Conservation (phyloP, 768 basidiomycete genomes). For the Suillus plorans region DNA sequence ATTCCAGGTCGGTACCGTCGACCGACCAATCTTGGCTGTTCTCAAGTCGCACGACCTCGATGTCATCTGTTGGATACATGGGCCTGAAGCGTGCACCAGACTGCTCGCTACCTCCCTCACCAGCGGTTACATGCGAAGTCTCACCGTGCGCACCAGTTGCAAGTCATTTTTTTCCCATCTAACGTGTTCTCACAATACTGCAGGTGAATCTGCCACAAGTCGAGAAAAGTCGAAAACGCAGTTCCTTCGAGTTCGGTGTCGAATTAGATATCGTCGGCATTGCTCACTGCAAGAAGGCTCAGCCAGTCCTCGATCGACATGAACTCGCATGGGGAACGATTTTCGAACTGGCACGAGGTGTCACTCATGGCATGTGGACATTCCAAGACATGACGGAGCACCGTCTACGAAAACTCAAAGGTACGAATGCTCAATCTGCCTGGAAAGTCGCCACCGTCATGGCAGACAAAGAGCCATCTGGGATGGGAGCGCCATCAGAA, state of each 20-base stretch:
- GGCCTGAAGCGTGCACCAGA: slow-evolving; percentile 1
- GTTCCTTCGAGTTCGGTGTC: neutral
- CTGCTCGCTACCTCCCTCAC: neutral
- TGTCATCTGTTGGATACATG: slow-evolving; percentile 1
- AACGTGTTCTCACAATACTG: neutral
- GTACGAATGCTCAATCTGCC: slow-evolving; percentile 32
- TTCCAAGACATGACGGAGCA: no score
- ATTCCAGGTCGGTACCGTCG: neutral
- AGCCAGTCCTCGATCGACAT: slow-evolving; percentile 30
- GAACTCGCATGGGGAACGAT: slow-evolving; percentile 41
- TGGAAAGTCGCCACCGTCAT: slow-evolving; percentile 28
- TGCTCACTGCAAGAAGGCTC: slow-evolving; percentile 29
- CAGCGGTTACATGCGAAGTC: neutral
- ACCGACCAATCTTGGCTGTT: neutral
- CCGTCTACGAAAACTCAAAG: slow-evolving; percentile 7
- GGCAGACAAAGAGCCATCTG: slow-evolving; percentile 7
- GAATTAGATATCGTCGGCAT: slow-evolving; percentile 20
- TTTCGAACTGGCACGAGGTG: slow-evolving; percentile 47
- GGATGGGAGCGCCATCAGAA: slow-evolving; percentile 12
- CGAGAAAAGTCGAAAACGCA: no score
- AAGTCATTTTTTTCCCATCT: neutral
- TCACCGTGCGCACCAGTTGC: neutral
- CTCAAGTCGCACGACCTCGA: slow-evolving; percentile 3
- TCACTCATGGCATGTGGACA: slow-evolving; percentile 32
- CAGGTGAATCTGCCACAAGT: neutral